Base-by-base conservation (phyloP, 2,329 filamentous ascomycete species). In the Curvularia eragrostidis region DNA sequence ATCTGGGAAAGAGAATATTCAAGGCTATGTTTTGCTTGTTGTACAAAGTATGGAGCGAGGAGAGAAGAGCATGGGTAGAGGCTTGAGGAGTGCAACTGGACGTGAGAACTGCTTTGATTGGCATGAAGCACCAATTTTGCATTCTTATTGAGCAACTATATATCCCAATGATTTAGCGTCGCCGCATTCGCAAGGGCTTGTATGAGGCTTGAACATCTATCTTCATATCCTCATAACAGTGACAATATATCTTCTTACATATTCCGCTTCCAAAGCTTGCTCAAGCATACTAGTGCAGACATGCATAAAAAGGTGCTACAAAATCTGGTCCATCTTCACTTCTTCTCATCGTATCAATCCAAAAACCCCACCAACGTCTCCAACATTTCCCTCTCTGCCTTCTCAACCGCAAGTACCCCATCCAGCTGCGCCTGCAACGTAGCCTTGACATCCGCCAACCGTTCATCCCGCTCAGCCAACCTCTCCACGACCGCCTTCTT, bases 381-480 rank as follows among this genome's bases (percentile, higher is more conserved):
- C 46, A 91, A 76, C 87, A 91, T 90, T 58, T 91, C 89, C 65
- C 83, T 85, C 56, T 84, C 83, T 2, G 79, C 79, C 12, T 81
- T 79, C 49, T 82, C 81, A 6, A 82, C 82, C 52, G 83, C 81
- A 59, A 76, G 21, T 26, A 89, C 82, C 1, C 82, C 85, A 59
- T 85, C 80, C 6, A 89, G 74, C 80, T 90, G 89, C 69, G 88
- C 87, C 81, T 88, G 82, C 47, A 99, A 78, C 23, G 91, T 93
- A 18, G 71, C 77, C 65, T 83, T 87, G 21, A 98, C 77, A 15
- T 87, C 81, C 3, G 73, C 80, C 18, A 96, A 71, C 7, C 82
- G 80, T 71, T 91, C 89, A 64, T 90, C 90, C 19, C 84, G 82
- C 59, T 91, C 89, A 0, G 84, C 86, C 39, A 97, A 78, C 3